Conservation (phyloP, 1,139 yeast genomes). For the Taphrina sp. region DNA sequence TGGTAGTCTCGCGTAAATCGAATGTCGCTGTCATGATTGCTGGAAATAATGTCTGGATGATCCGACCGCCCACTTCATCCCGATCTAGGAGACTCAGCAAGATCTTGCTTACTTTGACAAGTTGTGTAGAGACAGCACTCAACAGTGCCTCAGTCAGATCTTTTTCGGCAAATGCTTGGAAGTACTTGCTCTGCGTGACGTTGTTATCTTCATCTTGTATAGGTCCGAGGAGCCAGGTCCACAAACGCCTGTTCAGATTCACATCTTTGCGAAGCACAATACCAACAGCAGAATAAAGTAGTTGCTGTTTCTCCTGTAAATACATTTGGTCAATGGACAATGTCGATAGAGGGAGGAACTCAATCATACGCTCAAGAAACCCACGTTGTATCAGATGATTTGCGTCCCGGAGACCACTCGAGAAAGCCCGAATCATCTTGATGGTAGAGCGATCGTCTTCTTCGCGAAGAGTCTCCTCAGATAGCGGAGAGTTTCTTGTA, state of each 20-base stretch:
- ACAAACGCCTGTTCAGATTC: slow-evolving; percentile 86
- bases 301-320: slow-evolving; percentile 48
- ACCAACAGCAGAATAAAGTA: slow-evolving; percentile 57
- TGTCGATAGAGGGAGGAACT: slow-evolving; percentile 64
- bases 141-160: slow-evolving; percentile 4
- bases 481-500: neutral
- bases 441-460: too few relatives aligned
- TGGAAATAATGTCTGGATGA: neutral
- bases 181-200: neutral
- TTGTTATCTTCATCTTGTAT: neutral
- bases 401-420: slow-evolving; percentile 62
- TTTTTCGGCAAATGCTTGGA: neutral
- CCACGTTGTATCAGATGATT: slow-evolving; percentile 80
- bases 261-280: slow-evolving; percentile 80
- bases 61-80: slow-evolving; percentile 6
- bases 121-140: neutral
- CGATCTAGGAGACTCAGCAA: slow-evolving; percentile 14
- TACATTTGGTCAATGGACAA: slow-evolving; percentile 53
- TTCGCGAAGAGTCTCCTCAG: slow-evolving; percentile 50
- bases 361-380: slow-evolving; percentile 72
- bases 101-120: slow-evolving; percentile 1
- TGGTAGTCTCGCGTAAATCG: neutral
- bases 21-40: neutral
- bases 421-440: slow-evolving; percentile 67
- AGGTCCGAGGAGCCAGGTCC: slow-evolving; percentile 92